phyloP scores from a whole-genome alignment of 108 stramenopile species.

The Conticribra guillardii region DNA sequence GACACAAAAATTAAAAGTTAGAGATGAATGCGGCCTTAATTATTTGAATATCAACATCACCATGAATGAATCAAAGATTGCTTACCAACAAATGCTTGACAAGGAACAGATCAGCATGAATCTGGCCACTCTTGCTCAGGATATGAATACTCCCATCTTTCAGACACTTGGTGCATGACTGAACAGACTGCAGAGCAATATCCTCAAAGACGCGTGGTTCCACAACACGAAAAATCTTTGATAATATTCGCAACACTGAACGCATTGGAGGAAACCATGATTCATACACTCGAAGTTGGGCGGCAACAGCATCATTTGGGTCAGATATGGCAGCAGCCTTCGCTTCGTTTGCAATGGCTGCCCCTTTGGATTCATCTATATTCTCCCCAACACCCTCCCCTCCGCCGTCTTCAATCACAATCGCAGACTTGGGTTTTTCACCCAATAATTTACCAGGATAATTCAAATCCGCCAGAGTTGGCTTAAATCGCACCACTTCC shows the following conservation, averaged over 20 bases:
- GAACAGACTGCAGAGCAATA: slow-evolving; percentile 82
- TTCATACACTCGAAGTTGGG: slow-evolving; percentile 80
- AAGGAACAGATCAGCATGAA: slow-evolving; percentile 89
- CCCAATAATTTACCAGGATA: slow-evolving; percentile 82
- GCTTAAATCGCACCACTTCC: slow-evolving; percentile 87
- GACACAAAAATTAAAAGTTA: not conserved
- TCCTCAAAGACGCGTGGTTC: slow-evolving; percentile 93
- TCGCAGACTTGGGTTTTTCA: slow-evolving; percentile 38
- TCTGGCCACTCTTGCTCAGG: slow-evolving; percentile 59
- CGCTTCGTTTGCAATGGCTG: slow-evolving; percentile 6
- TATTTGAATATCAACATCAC: not conserved
- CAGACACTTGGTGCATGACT: slow-evolving; percentile 82
- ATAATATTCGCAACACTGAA: slow-evolving; percentile 81
- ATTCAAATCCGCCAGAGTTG: slow-evolving; percentile 73
- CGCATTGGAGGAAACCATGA: slow-evolving; percentile 94
- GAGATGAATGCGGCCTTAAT: not conserved
- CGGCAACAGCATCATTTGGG: slow-evolving; percentile 63
- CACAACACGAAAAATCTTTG: slow-evolving; percentile 93
- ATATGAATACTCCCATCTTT: slow-evolving; percentile 80
- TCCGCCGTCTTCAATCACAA: slow-evolving; percentile 39
- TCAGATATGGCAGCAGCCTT: not conserved
- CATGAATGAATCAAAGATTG: not conserved
- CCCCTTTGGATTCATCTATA: slow-evolving; percentile 8
- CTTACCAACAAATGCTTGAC: slow-evolving; percentile 88
- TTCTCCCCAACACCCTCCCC: slow-evolving; percentile 2